Percentiles rank a stretch among this genome's conserved stretches.
These are phyloP conservation scores for Chaetomiaceae sp. DNA, from an alignment of 2,329 filamentous ascomycete species.

Conservation along the genomic window DNA sequence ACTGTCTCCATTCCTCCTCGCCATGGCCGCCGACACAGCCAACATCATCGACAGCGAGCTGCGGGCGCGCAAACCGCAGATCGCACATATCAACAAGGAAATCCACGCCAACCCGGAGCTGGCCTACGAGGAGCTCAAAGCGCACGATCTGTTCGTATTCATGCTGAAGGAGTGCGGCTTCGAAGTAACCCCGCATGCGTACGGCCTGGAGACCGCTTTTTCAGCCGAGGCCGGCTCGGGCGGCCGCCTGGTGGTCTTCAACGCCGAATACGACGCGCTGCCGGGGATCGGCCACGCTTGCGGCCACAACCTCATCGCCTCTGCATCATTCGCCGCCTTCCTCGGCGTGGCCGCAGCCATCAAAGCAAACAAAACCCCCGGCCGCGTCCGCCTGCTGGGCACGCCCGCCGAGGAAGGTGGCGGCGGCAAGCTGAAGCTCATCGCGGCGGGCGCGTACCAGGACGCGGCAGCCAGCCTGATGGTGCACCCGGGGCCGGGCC, in stretches of 20 bases:
- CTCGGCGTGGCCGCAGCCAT: slow-evolving; percentile 33
- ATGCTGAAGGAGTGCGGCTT: slow-evolving; percentile 41
- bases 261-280: slow-evolving; percentile 44
- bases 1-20: neutral
- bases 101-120: slow-evolving; percentile 44
- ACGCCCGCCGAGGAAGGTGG: slow-evolving; percentile 40
- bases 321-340: slow-evolving; percentile 35
- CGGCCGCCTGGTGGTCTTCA: slow-evolving; percentile 36
- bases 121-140: slow-evolving; percentile 44
- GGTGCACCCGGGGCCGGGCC: slow-evolving; percentile 29
- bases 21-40: slow-evolving; percentile 13
- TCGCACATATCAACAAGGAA: slow-evolving; percentile 24
- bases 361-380: slow-evolving; percentile 26
- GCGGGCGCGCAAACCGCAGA: slow-evolving; percentile 11
- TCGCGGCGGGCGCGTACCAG: slow-evolving; percentile 30
- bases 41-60: slow-evolving; percentile 20
- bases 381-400: slow-evolving; percentile 36
- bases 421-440: slow-evolving; percentile 36
- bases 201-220: slow-evolving; percentile 48
- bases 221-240: slow-evolving; percentile 38
- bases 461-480: slow-evolving; percentile 37
- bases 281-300: slow-evolving; percentile 41
- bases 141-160: slow-evolving; percentile 43
- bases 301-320: slow-evolving; percentile 42
- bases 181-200: slow-evolving; percentile 41